Base-by-base conservation (phyloP, 805 yeast genomes). In the Suhomyces vadensis region DNA sequence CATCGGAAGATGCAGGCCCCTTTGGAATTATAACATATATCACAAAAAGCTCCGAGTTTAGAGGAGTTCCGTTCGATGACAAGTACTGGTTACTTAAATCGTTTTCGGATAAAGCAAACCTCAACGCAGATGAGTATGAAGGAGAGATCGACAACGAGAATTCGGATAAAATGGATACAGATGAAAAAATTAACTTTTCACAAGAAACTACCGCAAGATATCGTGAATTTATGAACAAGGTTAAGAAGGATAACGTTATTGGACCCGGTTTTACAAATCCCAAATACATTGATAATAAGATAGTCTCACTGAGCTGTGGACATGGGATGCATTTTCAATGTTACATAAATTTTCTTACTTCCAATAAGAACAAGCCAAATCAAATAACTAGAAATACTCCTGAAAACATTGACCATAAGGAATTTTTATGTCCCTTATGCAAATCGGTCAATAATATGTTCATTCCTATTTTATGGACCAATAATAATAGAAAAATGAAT, bases 321-420 rank as follows among this genome's bases (percentile, higher is more conserved):
- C 99, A 92, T 64, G 95, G 96, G 1, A 85, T 92, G 83, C 99
- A 92, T 62, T 81, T 78, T 48, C 73, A 78, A 13, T 92, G 99
- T 59, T 85, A 83, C 55, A 63, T 79, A 42, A 81, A 81, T 46
- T 87, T 81, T 56, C 62, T 85, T 56, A 69, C 72, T 24, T 76
- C 83, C n/a, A 72, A 76, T 35, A 69, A 78, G 41, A 64, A 73
- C 5, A 74, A 83, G 11, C 81, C 78, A 53, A 79, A 75, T 13
- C 95, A 89, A 57, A 79, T 90, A 25, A 87, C 96, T 0, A 74
- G 95, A 57, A 87, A 91, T 39, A 72, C 83, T 4, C 95, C 96
- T 0, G 95, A 85, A 50, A 81, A 86, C 49, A 65, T 74, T 9
- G 82, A 81, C 22, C 79, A 79, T 45, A 79, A 81, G 6, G 95